Base-by-base conservation (phyloP, 1,139 yeast genomes). In the Sugiyamaella pinicola region DNA sequence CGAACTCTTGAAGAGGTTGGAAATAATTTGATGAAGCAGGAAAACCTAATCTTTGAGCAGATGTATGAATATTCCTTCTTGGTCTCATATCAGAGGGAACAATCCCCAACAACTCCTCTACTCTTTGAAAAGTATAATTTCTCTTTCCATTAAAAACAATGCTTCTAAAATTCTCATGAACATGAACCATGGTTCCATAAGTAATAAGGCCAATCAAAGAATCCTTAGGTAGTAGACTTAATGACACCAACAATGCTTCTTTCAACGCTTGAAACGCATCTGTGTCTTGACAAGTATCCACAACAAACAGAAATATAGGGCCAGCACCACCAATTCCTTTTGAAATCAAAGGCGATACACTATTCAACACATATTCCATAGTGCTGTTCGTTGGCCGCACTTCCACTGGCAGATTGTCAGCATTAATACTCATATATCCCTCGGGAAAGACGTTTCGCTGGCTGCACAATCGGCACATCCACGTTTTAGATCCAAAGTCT, bases 381-480 rank as follows among this genome's bases (percentile, higher is more conserved):
- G 90, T 81, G 6, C 83, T 67, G 38, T 73, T 70, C 31, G 70
- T 72, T 0, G 80, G 79, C 31, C 66, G 64, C 18, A 65, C 53
- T 50, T 68, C 70, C n/a, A 56, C 54, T 1, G 71, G 71, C 26
- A 68, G 55, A 13, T 55, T 54, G 5, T 63, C 67, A 2, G 63
- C 54, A 2, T 60, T 52, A 6, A 60, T 52, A 19, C 56, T 54
- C 21, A 59, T 42, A 46, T 64, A 62, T 5, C 62, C 63, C 28
- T 62, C 67, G n/a, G 78, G 78, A 7, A 84, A 64, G 34, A 80
- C 72, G 65, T 84, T 85, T 39, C 82, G 72, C 46, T 76, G 72
- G 15, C 74, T 72, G 70, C 93, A 85, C 52, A 84, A 71, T 19
- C 82, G 81, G 68, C 93, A 86, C 1, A 76, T 69, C 93, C 93